Evolutionary conservation across 768 basidiomycete genomes (phyloP).

Genomic region (Boletus barrowsii): DNA sequence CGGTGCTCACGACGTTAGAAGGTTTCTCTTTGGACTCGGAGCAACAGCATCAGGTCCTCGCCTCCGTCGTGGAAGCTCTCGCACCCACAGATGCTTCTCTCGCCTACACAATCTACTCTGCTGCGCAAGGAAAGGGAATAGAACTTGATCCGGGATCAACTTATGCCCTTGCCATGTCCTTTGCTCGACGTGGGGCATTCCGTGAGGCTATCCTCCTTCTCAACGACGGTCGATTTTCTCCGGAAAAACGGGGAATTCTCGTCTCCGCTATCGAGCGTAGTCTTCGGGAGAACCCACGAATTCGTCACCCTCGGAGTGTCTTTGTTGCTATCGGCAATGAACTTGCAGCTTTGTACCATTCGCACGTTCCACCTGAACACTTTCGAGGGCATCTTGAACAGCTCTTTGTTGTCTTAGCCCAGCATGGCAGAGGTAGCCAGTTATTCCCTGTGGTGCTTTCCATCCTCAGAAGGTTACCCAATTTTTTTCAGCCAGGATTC

Average conservation of each 20-base stretch:
- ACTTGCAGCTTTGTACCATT: conserved; percentile 37
- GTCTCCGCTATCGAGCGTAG: conserved; percentile 37
- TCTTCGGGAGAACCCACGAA: conserved; percentile 35
- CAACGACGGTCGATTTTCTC: conserved; percentile 27
- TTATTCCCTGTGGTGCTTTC: conserved; percentile 40
- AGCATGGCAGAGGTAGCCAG: conserved; percentile 33
- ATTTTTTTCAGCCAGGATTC: conserved; percentile 40
- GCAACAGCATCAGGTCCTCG: conserved; percentile 30
- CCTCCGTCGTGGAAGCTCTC: conserved; percentile 16
- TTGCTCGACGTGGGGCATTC: conserved; percentile 26
- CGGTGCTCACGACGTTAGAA: conserved; percentile 32
- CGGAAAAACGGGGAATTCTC: conserved; percentile 34
- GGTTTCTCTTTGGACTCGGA: conserved; percentile 19
- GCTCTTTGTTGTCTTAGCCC: conserved; percentile 40
- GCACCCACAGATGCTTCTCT: conserved; percentile 28
- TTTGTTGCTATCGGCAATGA: conserved; percentile 35
- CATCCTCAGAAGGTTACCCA: conserved; percentile 33
- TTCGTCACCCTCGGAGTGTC: conserved; percentile 28
- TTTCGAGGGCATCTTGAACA: conserved; percentile 44
- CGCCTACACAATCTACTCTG: conserved; percentile 35
- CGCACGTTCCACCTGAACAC: conserved; percentile 35
- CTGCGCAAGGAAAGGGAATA: conserved; percentile 24
- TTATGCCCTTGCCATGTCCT: conserved; percentile 31
- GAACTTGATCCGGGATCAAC: conserved; percentile 22
- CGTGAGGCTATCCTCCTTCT: conserved; percentile 36